Evolutionary conservation across 2,329 filamentous ascomycete genomes (phyloP).

Genomic region (Zymoseptoria pseudotritici): DNA sequence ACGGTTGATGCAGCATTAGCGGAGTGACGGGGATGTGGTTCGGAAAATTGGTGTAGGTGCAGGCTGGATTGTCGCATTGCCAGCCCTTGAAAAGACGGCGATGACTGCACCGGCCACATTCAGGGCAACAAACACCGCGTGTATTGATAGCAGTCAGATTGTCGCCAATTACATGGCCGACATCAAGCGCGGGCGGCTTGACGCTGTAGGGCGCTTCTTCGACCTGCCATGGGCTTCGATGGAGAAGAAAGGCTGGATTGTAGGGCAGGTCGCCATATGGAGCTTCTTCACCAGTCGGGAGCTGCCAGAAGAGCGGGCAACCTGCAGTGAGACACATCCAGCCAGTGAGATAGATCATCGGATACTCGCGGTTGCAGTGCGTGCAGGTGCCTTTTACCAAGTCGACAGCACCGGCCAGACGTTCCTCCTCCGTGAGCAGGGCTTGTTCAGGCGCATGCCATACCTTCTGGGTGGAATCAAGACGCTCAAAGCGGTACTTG

Average conservation of each 20-base stretch:
- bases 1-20: slow-evolving; percentile 19
- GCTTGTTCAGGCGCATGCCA: slow-evolving; percentile 24
- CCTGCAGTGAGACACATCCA: slow-evolving; percentile 52
- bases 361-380: slow-evolving; percentile 27
- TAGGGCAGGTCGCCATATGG: slow-evolving; percentile 40
- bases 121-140: slow-evolving; percentile 58
- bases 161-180: slow-evolving; percentile 34
- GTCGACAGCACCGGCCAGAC: not conserved
- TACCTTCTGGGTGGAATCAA: slow-evolving; percentile 47
- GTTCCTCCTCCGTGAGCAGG: slow-evolving; percentile 2
- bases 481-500: slow-evolving; percentile 60
- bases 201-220: slow-evolving; percentile 34
- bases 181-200: slow-evolving; percentile 33
- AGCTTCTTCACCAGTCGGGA: slow-evolving; percentile 29
- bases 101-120: slow-evolving; percentile 55
- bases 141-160: slow-evolving; percentile 49
- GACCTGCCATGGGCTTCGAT: slow-evolving; percentile 41
- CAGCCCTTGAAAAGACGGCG: slow-evolving; percentile 56
- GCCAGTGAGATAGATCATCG: slow-evolving; percentile 38
- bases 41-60: slow-evolving; percentile 34
- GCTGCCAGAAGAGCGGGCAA: slow-evolving; percentile 52
- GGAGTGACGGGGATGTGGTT: slow-evolving; percentile 21
- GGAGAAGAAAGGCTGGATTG: slow-evolving; percentile 49
- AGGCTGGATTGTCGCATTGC: slow-evolving; percentile 49
- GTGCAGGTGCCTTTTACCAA: slow-evolving; percentile 29